phyloP scores from a whole-genome alignment of 176 grass and related monocot genomes.

The Carex kokanica region DNA sequence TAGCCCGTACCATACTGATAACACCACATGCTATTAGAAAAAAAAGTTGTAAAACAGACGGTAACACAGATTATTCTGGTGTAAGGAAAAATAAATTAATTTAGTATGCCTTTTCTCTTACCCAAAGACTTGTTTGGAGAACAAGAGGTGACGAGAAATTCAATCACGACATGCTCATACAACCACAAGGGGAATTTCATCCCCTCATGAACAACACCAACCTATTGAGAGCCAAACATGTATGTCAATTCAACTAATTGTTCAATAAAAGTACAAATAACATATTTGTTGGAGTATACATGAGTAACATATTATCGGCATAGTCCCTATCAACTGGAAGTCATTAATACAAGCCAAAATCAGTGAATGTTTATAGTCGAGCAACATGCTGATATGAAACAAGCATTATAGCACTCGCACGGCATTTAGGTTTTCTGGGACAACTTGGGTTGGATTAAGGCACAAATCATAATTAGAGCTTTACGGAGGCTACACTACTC shows the following conservation, averaged over 20 bases:
- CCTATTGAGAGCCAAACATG: conserved; percentile 50
- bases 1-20: background rate
- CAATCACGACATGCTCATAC: conserved; percentile 80
- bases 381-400: background rate
- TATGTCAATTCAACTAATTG: conserved; percentile 10
- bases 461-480: conserved; percentile 1
- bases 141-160: conserved; percentile 72
- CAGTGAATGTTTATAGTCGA: background rate
- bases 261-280: background rate
- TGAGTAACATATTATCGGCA: background rate
- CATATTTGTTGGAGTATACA: conserved; percentile 11
- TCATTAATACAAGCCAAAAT: background rate
- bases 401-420: background rate
- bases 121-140: conserved; percentile 54
- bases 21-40: background rate
- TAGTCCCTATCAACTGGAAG: background rate
- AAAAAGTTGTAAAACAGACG: background rate
- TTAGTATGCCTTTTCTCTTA: conserved; percentile 16
- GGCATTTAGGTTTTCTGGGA: background rate
- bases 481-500: background rate
- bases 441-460: background rate
- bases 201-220: conserved; percentile 75
- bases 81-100: background rate
- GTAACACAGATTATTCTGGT: background rate
- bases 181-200: conserved; percentile 98